Percentiles rank a stretch among this genome's conserved stretches.
These are phyloP conservation scores for Hanseniaspora uvarum DNA, from an alignment of 1,139 yeast species.

Conservation along the genomic window DNA sequence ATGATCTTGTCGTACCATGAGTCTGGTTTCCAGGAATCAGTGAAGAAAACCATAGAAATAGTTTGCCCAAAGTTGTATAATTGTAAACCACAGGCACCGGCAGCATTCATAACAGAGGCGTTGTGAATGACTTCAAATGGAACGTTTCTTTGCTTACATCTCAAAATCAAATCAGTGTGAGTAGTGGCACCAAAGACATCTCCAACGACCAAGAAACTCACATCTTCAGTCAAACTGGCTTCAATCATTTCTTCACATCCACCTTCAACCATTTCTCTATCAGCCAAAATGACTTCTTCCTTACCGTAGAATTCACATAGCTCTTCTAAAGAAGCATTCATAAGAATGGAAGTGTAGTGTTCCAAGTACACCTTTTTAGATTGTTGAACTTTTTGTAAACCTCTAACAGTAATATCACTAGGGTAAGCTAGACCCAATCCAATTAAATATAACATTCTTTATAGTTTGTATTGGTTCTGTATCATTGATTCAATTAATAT, in stretches of 20 bases:
- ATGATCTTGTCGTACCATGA: constrained; percentile 79
- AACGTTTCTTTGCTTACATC: constrained; percentile 79
- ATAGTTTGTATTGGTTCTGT: background rate
- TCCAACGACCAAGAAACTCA: constrained; percentile 92
- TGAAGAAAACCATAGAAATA: constrained; percentile 87
- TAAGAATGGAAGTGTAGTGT: constrained; percentile 87
- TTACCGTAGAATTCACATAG: constrained; percentile 77
- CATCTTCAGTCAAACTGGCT: constrained; percentile 66
- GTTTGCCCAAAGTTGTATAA: constrained; percentile 94
- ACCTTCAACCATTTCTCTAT: constrained; percentile 84
- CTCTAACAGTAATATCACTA: constrained; percentile 87
- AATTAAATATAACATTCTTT: constrained; percentile 71
- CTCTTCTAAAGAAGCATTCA: constrained; percentile 70
- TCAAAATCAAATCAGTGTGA: constrained; percentile 81
- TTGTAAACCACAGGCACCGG: constrained; percentile 95
- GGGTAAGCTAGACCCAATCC: constrained; percentile 89
- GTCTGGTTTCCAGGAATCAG: constrained; percentile 93
- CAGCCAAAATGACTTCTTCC: constrained; percentile 68
- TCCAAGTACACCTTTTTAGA: constrained; percentile 87
- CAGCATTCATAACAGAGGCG: constrained; percentile 97
- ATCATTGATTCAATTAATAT: background rate
- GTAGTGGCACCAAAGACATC: constrained; percentile 98
- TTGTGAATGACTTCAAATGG: constrained; percentile 78
- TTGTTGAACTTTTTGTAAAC: constrained; percentile 68
- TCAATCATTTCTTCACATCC: constrained; percentile 75